Evolutionary conservation across 768 basidiomycete genomes (phyloP).

Genomic region (Lactarius trivialis): DNA sequence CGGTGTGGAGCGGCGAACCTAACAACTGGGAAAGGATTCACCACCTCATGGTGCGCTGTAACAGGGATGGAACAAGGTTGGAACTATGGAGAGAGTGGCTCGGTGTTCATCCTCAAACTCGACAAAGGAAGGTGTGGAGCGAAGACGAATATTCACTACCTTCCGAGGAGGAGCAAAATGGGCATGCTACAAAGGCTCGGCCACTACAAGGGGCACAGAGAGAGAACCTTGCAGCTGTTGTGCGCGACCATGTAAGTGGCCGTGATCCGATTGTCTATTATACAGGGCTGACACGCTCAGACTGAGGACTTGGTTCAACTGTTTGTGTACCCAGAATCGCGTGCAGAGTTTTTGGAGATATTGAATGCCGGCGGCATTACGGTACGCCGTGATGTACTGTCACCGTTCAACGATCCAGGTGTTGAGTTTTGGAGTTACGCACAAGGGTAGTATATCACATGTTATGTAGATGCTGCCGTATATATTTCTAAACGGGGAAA

Average conservation of each 20-base stretch:
- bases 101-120: slow-evolving; percentile 31
- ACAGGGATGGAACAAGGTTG: slow-evolving; percentile 64
- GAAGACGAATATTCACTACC: slow-evolving; percentile 35
- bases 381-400: slow-evolving; percentile 30
- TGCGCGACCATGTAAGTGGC: slow-evolving; percentile 55
- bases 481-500: background rate
- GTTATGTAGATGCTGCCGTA: background rate
- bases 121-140: slow-evolving; percentile 39
- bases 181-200: background rate
- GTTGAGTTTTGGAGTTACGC: slow-evolving; percentile 69
- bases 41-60: slow-evolving; percentile 44
- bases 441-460: background rate
- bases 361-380: slow-evolving; percentile 36
- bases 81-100: slow-evolving; percentile 77
- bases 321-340: slow-evolving; percentile 73
- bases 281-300: slow-evolving; percentile 33
- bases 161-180: slow-evolving; percentile 16
- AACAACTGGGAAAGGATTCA: slow-evolving; percentile 58
- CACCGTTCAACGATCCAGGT: slow-evolving; percentile 18
- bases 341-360: slow-evolving; percentile 56
- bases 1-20: slow-evolving; percentile 50
- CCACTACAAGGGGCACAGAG: slow-evolving; percentile 3
- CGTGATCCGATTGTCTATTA: background rate
- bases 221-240: slow-evolving; percentile 43
- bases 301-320: slow-evolving; percentile 46